phyloP scores from a whole-genome alignment of 331 rosid genomes.

The Saraca asoca region DNA sequence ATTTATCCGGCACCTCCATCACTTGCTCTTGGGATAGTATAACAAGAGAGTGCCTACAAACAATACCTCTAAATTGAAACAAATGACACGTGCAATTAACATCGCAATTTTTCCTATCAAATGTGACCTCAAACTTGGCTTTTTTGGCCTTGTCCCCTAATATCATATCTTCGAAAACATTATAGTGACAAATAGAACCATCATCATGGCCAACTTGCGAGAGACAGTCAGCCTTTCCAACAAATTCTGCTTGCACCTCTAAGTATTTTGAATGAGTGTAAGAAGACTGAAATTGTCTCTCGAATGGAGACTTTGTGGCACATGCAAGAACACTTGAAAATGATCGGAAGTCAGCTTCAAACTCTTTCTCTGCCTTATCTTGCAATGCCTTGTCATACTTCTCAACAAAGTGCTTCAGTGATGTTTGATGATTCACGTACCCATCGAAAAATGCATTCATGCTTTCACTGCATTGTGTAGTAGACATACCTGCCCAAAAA shows the following conservation, averaged over 20 bases:
- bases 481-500: slow-evolving; percentile 34
- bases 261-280: slow-evolving; percentile 25
- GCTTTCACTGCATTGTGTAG: slow-evolving; percentile 3
- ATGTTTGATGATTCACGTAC: not conserved
- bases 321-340: not conserved
- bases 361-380: slow-evolving; percentile 20
- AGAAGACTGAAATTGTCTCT: slow-evolving; percentile 9
- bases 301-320: slow-evolving; percentile 3
- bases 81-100: not conserved
- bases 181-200: not conserved
- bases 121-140: not conserved
- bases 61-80: not conserved
- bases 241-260: slow-evolving; percentile 5
- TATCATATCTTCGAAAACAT: slow-evolving; percentile 20
- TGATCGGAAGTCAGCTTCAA: slow-evolving; percentile 13
- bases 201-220: too few relatives aligned
- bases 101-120: not conserved
- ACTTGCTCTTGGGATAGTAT: too few relatives aligned
- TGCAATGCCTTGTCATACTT: slow-evolving; percentile 8
- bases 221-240: too few relatives aligned
- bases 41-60: too few relatives aligned
- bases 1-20: too few relatives aligned
- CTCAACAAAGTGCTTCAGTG: slow-evolving; percentile 9
- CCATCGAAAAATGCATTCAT: slow-evolving; percentile 4
- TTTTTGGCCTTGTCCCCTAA: slow-evolving; percentile 9